A percentile compares a stretch with the other conserved stretches of the same genome.
Conservation (phyloP, 2,329 filamentous ascomycete species). For the Coniosporium tulheliwenetii region DNA sequence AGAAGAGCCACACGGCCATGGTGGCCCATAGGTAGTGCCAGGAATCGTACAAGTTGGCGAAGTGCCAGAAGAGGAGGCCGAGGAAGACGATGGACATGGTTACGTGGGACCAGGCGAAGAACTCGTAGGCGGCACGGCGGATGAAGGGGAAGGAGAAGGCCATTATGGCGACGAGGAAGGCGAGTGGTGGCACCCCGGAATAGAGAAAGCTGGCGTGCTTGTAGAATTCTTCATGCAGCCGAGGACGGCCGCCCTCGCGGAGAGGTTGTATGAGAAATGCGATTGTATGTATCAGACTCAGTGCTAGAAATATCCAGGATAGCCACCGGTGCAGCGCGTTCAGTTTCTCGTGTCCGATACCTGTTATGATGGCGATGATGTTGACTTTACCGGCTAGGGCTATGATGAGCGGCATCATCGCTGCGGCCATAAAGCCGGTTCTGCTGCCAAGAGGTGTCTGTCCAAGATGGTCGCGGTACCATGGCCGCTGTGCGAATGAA, state of each 20-base stretch:
- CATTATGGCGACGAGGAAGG: constrained; percentile 9
- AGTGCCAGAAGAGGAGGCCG: constrained; percentile 13
- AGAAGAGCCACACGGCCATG: constrained; percentile 7
- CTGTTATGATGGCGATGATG: constrained; percentile 13
- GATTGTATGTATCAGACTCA: constrained; percentile 11
- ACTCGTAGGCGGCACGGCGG: constrained; percentile 10
- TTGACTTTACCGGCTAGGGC: constrained; percentile 16
- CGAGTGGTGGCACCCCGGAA: constrained; percentile 5
- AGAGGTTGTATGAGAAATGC: constrained; percentile 6
- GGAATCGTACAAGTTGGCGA: constrained; percentile 9
- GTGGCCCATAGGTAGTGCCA: constrained; percentile 13
- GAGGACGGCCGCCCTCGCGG: constrained; percentile 5
- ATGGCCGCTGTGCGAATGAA: too few relatives aligned
- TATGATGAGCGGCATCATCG: constrained; percentile 12
- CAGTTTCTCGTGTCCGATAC: constrained; percentile 14
- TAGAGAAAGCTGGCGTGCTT: constrained; percentile 7
- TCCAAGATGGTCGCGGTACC: too few relatives aligned
- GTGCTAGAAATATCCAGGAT: constrained; percentile 7
- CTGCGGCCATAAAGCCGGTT: constrained; percentile 13
- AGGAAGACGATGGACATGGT: constrained; percentile 10
- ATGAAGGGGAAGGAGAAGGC: constrained; percentile 13
- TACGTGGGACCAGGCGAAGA: constrained; percentile 12
- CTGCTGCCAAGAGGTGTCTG: constrained; percentile 1
- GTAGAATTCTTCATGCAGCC: constrained; percentile 5
- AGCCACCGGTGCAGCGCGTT: constrained; percentile 12